Conservation (phyloP, 2,329 filamentous ascomycete genomes). For the Claviceps capensis region DNA sequence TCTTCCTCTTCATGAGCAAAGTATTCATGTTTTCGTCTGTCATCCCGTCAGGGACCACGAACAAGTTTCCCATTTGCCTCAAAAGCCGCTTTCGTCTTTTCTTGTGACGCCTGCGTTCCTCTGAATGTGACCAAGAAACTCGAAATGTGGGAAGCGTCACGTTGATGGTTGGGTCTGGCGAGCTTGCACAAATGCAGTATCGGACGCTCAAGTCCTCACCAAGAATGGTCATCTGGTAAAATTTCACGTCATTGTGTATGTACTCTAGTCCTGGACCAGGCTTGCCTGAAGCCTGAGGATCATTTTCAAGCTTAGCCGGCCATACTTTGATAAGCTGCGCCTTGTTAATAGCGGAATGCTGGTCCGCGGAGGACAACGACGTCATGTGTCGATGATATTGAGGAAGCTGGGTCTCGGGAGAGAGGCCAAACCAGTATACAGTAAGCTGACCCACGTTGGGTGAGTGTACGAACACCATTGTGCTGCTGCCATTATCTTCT, state of each 20-base stretch:
- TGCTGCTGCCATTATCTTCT: constrained; percentile 9
- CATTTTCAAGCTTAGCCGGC: constrained; percentile 11
- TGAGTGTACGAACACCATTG: constrained; percentile 23
- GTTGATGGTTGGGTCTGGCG: constrained; percentile 11
- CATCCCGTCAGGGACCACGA: constrained; percentile 25
- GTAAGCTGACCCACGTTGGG: constrained; percentile 17
- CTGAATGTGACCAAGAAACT: constrained; percentile 13
- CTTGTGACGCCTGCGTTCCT: constrained; percentile 15
- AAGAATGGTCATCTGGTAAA: constrained; percentile 34
- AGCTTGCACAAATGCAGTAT: constrained; percentile 23
- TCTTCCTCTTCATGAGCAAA: constrained; percentile 2
- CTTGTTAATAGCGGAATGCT: constrained; percentile 1
- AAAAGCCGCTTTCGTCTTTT: constrained; percentile 16
- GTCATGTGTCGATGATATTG: constrained; percentile 25
- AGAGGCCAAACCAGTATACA: constrained; percentile 21
- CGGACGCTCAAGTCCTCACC: constrained; percentile 28
- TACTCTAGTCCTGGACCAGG: constrained; percentile 18
- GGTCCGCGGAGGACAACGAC: constrained; percentile 10
- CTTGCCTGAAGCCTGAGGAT: constrained; percentile 1
- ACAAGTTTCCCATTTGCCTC: constrained; percentile 16
- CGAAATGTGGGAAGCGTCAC: constrained; percentile 16
- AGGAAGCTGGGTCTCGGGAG: constrained; percentile 14
- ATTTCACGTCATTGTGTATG: constrained; percentile 20
- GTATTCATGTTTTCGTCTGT: constrained; percentile 13
- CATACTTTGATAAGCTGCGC: constrained; percentile 17